A percentile compares a stretch with the other conserved stretches of the same genome.
These are phyloP conservation scores for Metschnikowia noctiluminum DNA, from an alignment of 805 yeast genomes.

Conservation along the genomic window DNA sequence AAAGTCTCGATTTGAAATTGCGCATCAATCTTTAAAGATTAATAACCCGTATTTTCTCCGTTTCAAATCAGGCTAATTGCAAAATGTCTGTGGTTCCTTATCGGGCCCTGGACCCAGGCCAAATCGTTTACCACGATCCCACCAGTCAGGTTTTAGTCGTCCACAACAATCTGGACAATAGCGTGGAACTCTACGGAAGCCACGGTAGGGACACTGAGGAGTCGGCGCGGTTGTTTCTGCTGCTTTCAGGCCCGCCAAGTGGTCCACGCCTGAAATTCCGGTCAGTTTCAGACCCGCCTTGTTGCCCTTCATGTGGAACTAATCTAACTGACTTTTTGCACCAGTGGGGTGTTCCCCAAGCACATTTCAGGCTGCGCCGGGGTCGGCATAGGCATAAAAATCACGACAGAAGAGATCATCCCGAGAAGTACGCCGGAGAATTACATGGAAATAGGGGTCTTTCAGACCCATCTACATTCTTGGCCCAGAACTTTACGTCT, in stretches of 20 bases:
- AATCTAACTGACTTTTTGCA: constrained; percentile 10
- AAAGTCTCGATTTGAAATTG: too few species aligned
- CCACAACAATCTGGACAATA: constrained; percentile 31
- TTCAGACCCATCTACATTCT: too few species aligned
- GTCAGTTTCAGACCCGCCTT: neutral
- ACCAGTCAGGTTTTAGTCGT: constrained; percentile 32
- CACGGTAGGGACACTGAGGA: constrained; percentile 7
- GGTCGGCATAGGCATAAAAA: neutral
- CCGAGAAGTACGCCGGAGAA: neutral
- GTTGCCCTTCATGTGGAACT: constrained; percentile 15
- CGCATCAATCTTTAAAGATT: too few species aligned
- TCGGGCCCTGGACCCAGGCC: constrained; percentile 22
- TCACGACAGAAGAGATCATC: neutral
- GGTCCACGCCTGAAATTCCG: neutral
- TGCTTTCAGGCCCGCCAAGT: neutral
- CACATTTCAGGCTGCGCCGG: too few species aligned
- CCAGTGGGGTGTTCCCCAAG: too few species aligned
- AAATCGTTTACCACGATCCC: constrained; percentile 36
- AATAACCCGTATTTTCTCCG: too few species aligned
- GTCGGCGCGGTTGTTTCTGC: neutral
- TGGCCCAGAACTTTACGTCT: neutral
- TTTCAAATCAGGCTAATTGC: neutral
- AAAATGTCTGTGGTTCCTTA: constrained; percentile 41
- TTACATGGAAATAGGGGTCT: neutral
- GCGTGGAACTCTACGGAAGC: constrained; percentile 22